These are phyloP conservation scores for Entomortierella chlamydospora DNA, from an alignment of 192 early-diverging fungal genomes.

Conservation along the genomic window DNA sequence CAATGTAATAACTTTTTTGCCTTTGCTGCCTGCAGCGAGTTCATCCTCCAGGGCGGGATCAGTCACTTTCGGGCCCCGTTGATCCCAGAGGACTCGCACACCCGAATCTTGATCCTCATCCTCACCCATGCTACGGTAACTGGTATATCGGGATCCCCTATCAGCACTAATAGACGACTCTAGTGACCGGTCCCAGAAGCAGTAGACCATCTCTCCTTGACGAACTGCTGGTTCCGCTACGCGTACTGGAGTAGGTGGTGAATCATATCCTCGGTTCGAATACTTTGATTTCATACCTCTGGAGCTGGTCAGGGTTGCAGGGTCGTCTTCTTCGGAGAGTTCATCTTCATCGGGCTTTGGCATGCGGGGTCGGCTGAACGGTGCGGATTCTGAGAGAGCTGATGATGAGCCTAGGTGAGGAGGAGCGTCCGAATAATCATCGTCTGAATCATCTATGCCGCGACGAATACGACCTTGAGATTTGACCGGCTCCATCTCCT, in stretches of 20 bases:
- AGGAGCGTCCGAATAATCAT: background rate
- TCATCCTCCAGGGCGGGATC: conserved; percentile 37
- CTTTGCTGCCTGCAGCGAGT: conserved; percentile 38
- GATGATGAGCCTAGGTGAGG: background rate
- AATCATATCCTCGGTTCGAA: background rate
- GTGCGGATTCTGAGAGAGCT: conserved; percentile 12
- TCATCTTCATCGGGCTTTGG: conserved; percentile 20
- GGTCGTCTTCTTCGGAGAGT: conserved; percentile 34
- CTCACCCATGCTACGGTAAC: conserved; percentile 22
- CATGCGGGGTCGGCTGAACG: conserved; percentile 10
- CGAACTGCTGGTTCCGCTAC: conserved; percentile 18
- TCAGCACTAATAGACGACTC: conserved; percentile 14
- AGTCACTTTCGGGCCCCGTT: conserved; percentile 17
- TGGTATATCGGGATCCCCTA: background rate
- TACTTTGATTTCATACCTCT: background rate
- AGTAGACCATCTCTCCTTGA: conserved; percentile 40
- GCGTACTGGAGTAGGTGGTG: conserved; percentile 1
- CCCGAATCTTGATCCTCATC: conserved; percentile 3
- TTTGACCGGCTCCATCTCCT: conserved; percentile 2
- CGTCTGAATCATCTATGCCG: background rate
- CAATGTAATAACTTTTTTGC: conserved; percentile 58
- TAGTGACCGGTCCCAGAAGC: conserved; percentile 22
- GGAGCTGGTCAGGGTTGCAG: background rate
- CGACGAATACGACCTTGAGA: background rate
- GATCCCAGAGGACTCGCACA: conserved; percentile 23